These are phyloP conservation scores for Triticum dicoccoides DNA, from an alignment of 176 grass and related monocot species.

Conservation along the genomic window DNA sequence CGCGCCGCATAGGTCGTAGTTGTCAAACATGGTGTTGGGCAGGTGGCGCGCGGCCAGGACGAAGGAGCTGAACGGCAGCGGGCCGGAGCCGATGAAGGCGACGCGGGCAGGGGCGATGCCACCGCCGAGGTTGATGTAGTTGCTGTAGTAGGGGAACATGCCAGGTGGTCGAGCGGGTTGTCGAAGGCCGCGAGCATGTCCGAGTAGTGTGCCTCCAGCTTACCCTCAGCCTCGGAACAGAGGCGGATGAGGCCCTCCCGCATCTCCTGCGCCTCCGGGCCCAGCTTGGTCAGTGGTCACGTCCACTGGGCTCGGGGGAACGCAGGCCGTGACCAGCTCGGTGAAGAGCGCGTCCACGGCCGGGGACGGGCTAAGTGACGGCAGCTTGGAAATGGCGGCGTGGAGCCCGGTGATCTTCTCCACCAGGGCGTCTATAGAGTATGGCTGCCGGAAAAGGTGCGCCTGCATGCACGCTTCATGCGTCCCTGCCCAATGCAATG, in stretches of 20 bases:
- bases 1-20: neutral
- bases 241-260: neutral
- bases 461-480: too few relatives aligned
- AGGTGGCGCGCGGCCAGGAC: neutral
- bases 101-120: neutral
- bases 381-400: too few relatives aligned
- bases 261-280: neutral
- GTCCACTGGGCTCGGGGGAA: neutral
- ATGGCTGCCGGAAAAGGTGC: too few relatives aligned
- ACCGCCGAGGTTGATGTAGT: neutral
- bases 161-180: neutral
- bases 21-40: neutral
- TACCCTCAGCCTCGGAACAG: neutral
- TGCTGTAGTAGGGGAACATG: neutral
- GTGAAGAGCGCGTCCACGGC: neutral
- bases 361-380: neutral
- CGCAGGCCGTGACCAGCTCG: neutral
- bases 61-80: neutral
- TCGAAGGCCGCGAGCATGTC: neutral
- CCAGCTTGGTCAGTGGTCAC: neutral
- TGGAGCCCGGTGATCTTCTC: too few relatives aligned
- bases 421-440: too few relatives aligned
- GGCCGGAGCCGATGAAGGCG: neutral
- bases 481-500: too few relatives aligned
- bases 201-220: neutral